Base-by-base conservation (phyloP, 169 alveolate genomes). In the Cryptosporidium andersoni region DNA sequence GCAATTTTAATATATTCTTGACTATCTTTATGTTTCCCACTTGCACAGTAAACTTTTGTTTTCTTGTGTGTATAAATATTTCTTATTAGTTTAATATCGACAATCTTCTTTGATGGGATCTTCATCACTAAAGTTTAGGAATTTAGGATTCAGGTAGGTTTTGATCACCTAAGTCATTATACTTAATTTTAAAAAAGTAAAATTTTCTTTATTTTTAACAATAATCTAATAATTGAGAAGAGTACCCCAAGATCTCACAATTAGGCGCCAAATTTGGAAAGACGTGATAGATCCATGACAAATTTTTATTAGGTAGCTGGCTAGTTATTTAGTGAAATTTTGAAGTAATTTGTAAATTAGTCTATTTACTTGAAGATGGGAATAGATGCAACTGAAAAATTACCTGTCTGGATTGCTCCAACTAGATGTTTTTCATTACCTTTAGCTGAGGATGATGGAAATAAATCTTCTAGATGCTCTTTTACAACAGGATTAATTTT, bases 401-500 rank as follows among this genome's bases (percentile, higher is more conserved):
- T 74, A 68, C 47, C 74, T n/a, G 85, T 58, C 40, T 74, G 85
- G 85, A 58, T 74, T 45, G 74, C 66, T 14, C 85, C 85, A 74
- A 74, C 85, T 5, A 58, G 67, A 37, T 42, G 67, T 47, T 56
- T 56, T 45, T 74, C 67, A 11, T 43, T 58, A 9, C 36, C 16
- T 7, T 37, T 47, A 5, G 11, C 45, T 11, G 56, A 16, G 3
- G 60, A 74, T 9, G 8, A 49, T 2, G n/a, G 34, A 2, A 34
- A 14, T 16, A 9, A 58, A 43, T 62, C 66, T 9, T 58, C 36
- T 12, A 74, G 63, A 55, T 56, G 85, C 34, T 74, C 67, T 1
- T 74, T 55, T 58, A 14, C 85, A 11, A 74, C 85, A 4, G 85
- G 85, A 25, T 49, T 74, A 3, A 45, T 74, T 39, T 52, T 74